These are phyloP conservation scores for Andrographis paniculata DNA, from an alignment of 305 asterid genomes.

Conservation along the genomic window DNA sequence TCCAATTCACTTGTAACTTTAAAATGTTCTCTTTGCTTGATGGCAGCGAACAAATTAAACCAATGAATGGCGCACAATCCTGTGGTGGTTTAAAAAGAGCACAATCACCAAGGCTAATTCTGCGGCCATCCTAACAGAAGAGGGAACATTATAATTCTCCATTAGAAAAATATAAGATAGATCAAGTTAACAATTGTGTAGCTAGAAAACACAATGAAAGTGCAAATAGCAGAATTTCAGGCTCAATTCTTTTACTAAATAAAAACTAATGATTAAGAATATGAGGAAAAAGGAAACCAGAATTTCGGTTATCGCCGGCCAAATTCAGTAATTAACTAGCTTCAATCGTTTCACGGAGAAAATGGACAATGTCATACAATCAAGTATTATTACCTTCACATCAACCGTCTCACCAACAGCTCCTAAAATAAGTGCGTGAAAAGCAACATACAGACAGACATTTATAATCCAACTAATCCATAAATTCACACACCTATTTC, in stretches of 20 bases:
- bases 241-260: too few species aligned
- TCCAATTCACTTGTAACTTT: constrained; percentile 76
- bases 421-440: not conserved
- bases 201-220: not conserved
- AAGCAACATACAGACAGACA: not conserved
- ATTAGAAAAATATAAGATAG: not conserved
- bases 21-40: constrained; percentile 39
- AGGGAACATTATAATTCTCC: constrained; percentile 4
- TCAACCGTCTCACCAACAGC: too few species aligned
- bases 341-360: too few species aligned
- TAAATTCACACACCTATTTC: not conserved
- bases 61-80: constrained; percentile 75
- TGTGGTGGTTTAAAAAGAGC: constrained; percentile 79
- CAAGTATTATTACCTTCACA: too few species aligned
- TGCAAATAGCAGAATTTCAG: not conserved
- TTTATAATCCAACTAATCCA: not conserved
- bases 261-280: too few species aligned
- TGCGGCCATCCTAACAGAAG: constrained; percentile 69
- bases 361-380: too few species aligned
- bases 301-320: too few species aligned
- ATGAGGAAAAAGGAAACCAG: too few species aligned
- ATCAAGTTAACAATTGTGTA: not conserved
- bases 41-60: constrained; percentile 53
- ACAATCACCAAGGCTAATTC: constrained; percentile 69
- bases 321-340: too few species aligned